phyloP scores from a whole-genome alignment of 179 eudicot species.

The Beta corolliflora region DNA sequence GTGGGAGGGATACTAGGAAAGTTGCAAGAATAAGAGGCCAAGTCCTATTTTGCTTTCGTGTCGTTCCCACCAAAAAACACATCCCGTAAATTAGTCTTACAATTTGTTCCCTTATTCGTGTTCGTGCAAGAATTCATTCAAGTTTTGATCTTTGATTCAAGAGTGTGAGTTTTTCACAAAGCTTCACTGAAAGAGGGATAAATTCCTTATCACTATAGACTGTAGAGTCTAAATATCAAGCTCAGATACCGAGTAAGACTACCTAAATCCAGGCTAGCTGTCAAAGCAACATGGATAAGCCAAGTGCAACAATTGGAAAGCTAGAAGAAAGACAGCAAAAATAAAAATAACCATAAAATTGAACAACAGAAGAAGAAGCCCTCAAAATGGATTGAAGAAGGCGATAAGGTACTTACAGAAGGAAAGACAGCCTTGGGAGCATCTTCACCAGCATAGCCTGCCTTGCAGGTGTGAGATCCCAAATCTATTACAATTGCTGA shows the following conservation, averaged over 20 bases:
- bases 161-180: too few species aligned
- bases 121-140: too few species aligned
- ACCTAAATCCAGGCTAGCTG: neutral
- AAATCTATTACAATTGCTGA: slow-evolving; percentile 88
- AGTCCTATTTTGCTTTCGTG: too few species aligned
- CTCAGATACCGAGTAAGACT: neutral
- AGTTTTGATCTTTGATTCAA: too few species aligned
- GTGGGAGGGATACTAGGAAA: too few species aligned
- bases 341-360: neutral
- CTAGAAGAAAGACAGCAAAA: neutral
- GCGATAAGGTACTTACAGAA: slow-evolving; percentile 51
- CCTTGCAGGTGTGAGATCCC: slow-evolving; percentile 95
- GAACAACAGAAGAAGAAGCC: neutral
- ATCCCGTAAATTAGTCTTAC: too few species aligned
- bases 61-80: too few species aligned
- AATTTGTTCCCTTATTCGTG: too few species aligned
- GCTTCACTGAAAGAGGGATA: too few species aligned
- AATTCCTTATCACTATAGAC: too few species aligned
- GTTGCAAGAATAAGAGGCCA: too few species aligned
- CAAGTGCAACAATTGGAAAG: neutral
- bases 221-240: neutral
- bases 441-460: slow-evolving; percentile 98
- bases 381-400: neutral
- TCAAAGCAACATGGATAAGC: neutral
- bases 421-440: slow-evolving; percentile 98